A percentile compares a stretch with the other conserved stretches of the same genome.
Evolutionary conservation across 148 eudicot species (phyloP).

Genomic region (Silene uniflora): DNA sequence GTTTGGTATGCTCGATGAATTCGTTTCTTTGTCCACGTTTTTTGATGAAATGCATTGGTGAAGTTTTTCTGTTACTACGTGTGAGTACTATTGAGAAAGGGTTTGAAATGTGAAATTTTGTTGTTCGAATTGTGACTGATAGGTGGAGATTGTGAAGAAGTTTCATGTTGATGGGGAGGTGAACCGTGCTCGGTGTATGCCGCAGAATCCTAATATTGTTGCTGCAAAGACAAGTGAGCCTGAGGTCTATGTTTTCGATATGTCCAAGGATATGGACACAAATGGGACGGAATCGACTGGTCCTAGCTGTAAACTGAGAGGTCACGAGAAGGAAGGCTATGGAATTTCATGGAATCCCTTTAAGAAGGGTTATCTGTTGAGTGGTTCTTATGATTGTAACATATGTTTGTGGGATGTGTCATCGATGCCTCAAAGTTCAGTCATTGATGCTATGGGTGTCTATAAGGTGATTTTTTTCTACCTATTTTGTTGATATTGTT

Average conservation of each 20-base stretch:
- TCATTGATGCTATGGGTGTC: slow-evolving; percentile 56
- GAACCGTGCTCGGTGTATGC: slow-evolving; percentile 82
- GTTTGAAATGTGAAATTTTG: neutral
- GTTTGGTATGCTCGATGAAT: neutral
- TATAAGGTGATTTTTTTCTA: slow-evolving; percentile 47
- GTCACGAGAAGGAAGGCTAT: slow-evolving; percentile 96
- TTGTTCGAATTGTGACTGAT: slow-evolving; percentile 11
- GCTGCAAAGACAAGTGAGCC: slow-evolving; percentile 82
- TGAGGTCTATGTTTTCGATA: slow-evolving; percentile 79
- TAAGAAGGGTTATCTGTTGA: slow-evolving; percentile 75
- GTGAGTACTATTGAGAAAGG: neutral
- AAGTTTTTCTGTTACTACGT: neutral
- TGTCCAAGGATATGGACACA: slow-evolving; percentile 39
- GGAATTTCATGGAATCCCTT: slow-evolving; percentile 92
- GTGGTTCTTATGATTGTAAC: slow-evolving; percentile 86
- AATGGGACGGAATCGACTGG: slow-evolving; percentile 38
- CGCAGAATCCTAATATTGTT: slow-evolving; percentile 59
- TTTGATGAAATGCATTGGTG: neutral
- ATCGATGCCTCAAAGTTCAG: slow-evolving; percentile 53
- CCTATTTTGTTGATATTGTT: neutral
- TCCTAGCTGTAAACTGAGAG: slow-evolving; percentile 70
- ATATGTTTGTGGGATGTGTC: slow-evolving; percentile 92
- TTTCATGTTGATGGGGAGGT: slow-evolving; percentile 88
- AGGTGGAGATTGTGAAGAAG: slow-evolving; percentile 78
- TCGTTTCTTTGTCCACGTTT: neutral